Percentiles rank a stretch among this genome's conserved stretches.
Evolutionary conservation across 768 basidiomycete genomes (phyloP).

Genomic region (Boletus vinaceobasis): DNA sequence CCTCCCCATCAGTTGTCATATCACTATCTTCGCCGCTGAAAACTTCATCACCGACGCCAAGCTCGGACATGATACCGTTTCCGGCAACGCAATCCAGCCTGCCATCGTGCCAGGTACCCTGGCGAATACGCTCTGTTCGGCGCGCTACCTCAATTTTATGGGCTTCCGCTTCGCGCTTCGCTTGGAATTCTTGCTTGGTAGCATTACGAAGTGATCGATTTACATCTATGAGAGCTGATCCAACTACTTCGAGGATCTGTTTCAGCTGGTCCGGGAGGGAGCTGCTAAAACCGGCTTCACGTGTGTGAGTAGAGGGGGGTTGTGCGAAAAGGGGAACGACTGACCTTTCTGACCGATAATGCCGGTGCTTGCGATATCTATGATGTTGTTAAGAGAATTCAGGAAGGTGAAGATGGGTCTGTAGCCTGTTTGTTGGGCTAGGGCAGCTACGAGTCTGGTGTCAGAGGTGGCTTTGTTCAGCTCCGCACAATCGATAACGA

Average conservation of each 20-base stretch:
- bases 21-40: constrained; percentile 39
- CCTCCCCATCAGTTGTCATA: constrained; percentile 7
- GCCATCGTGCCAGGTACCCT: constrained; percentile 84
- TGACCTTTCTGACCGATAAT: constrained; percentile 93
- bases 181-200: constrained; percentile 38
- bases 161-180: constrained; percentile 36
- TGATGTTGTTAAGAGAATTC: constrained; percentile 73
- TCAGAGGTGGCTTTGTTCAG: constrained; percentile 72
- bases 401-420: constrained; percentile 87
- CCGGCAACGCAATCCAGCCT: constrained; percentile 82
- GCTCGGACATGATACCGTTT: constrained; percentile 81
- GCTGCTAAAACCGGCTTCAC: constrained; percentile 73
- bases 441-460: constrained; percentile 54
- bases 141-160: constrained; percentile 37
- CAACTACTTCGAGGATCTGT: constrained; percentile 78
- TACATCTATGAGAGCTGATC: constrained; percentile 65
- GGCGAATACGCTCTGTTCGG: constrained; percentile 45
- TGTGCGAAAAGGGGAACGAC: neutral
- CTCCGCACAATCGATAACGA: constrained; percentile 82
- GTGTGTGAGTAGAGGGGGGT: neutral
- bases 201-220: constrained; percentile 46
- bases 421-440: constrained; percentile 85
- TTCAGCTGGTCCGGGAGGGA: constrained; percentile 81
- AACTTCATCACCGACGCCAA: constrained; percentile 77
- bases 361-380: constrained; percentile 90